Evolutionary conservation across 176 grass and related monocot species (phyloP).

Genomic region (Oryza meridionalis): DNA sequence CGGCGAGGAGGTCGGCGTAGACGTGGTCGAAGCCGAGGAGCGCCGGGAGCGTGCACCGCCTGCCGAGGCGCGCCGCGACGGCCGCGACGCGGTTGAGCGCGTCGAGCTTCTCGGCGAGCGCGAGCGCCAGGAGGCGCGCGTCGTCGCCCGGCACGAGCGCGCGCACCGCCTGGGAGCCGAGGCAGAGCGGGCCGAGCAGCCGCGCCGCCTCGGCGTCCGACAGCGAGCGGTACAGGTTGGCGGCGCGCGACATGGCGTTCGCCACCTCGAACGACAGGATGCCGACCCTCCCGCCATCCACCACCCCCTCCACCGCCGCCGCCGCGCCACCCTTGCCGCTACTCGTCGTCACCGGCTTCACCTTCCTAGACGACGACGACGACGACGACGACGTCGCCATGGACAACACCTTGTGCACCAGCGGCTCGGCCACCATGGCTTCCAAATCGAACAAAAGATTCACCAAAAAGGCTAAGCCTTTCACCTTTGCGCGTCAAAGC

Average conservation of each 20-base stretch:
- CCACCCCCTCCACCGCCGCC: neutral
- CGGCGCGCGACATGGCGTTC: slow-evolving; percentile 84
- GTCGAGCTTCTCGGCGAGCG: slow-evolving; percentile 90
- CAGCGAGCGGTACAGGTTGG: slow-evolving; percentile 78
- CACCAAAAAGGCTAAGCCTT: neutral
- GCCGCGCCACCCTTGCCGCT: neutral
- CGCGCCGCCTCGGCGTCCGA: slow-evolving; percentile 66
- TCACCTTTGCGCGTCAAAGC: neutral
- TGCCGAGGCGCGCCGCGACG: slow-evolving; percentile 74
- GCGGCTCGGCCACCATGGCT: slow-evolving; percentile 67
- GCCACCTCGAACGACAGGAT: slow-evolving; percentile 93
- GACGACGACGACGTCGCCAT: slow-evolving; percentile 48
- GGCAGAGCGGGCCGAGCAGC: slow-evolving; percentile 53
- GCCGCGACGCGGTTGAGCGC: slow-evolving; percentile 80
- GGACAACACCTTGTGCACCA: slow-evolving; percentile 80
- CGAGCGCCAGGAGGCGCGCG: slow-evolving; percentile 70
- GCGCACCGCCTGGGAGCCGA: slow-evolving; percentile 72
- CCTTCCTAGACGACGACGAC: slow-evolving; percentile 63
- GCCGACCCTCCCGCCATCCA: slow-evolving; percentile 50
- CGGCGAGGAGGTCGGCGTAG: slow-evolving; percentile 87
- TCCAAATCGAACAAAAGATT: neutral
- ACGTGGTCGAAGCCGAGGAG: slow-evolving; percentile 90
- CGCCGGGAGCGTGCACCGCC: slow-evolving; percentile 64
- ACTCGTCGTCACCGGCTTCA: neutral
- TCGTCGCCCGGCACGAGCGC: slow-evolving; percentile 79